Conservation (phyloP, 1,284 basidiomycete species). For the Papiliotrema fonsecae region DNA sequence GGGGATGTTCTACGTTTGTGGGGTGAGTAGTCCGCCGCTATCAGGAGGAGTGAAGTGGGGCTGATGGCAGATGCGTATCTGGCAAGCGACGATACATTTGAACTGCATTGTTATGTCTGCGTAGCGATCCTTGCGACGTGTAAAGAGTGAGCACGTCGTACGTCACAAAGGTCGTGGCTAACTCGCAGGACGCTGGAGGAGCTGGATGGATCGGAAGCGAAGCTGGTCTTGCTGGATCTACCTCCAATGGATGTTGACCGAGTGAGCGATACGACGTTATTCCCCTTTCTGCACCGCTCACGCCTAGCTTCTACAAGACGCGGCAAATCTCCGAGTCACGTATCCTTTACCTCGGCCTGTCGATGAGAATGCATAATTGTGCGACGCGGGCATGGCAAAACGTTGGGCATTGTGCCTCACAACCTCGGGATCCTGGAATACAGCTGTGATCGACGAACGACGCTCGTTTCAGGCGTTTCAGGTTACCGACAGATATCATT, state of each 20-base stretch:
- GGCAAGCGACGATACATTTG: slow-evolving; percentile 43
- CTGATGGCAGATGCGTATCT: slow-evolving; percentile 39
- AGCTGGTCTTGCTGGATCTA: slow-evolving; percentile 43
- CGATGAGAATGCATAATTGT: slow-evolving; percentile 13
- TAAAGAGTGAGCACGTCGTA: slow-evolving; percentile 33
- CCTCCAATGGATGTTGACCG: slow-evolving; percentile 45
- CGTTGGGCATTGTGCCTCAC: no score
- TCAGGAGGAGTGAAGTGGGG: neutral
- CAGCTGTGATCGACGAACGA: no score
- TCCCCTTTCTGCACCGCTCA: neutral
- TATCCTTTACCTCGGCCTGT: slow-evolving; percentile 31
- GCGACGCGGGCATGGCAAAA: neutral
- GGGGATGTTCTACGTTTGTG: slow-evolving; percentile 42
- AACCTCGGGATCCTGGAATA: no score
- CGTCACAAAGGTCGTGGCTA: neutral
- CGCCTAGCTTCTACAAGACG: slow-evolving; percentile 37
- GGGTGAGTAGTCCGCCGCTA: slow-evolving; percentile 26
- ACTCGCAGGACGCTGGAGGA: slow-evolving; percentile 36
- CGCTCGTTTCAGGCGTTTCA: no score
- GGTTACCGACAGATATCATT: no score
- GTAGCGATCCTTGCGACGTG: slow-evolving; percentile 43
- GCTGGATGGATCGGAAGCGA: slow-evolving; percentile 43
- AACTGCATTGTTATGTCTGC: slow-evolving; percentile 45
- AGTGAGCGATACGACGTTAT: slow-evolving; percentile 17
- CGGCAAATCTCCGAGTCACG: slow-evolving; percentile 35